Base-by-base conservation (phyloP, 768 basidiomycete genomes). In the Boletus coccyginus region DNA sequence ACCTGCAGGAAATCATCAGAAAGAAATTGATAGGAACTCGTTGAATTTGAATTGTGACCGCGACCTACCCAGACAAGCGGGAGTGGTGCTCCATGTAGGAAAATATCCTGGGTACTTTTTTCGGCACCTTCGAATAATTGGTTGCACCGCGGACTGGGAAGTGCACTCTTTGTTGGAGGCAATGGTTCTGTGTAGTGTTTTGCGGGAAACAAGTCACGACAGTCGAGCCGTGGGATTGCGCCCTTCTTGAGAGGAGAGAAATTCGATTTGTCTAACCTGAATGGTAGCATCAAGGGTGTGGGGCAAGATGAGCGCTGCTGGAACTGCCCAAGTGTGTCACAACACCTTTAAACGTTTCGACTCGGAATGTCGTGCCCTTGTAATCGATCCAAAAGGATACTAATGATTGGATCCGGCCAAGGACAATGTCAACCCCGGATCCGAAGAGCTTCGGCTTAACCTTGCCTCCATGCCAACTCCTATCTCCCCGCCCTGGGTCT, bases 21-120 rank as follows among this genome's bases (percentile, higher is more conserved):
- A 11, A 24, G 24, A 5, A 33, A 31, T 16, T 8, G 12, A 5
- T n/a, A n/a, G n/a, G n/a, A n/a, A n/a, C n/a, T n/a, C n/a, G n/a
- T n/a, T n/a, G n/a, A n/a, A n/a, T n/a, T n/a, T n/a, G n/a, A n/a
- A n/a, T n/a, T n/a, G n/a, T n/a, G 16, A 24, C 38, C 2, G 24
- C 10, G 42, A 55, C 68, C 21, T 42, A 71, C 68, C 68, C 68
- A 69, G 21, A 45, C 44, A 12, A 69, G 63, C 7, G 68, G 68
- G 44, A 69, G 62, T 21, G 68, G 70, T 46, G 61, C 60, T 29
- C 70, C 69, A 32, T 57, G 55, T n/a, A n/a, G n/a, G n/a, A n/a
- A n/a, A 31, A 67, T 33, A 46, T 61, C 50, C 31, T 42, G 58
- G 1, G 66, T 62, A 19, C 56, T 51, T 33, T 52, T 55, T 27